phyloP scores from a whole-genome alignment of 768 basidiomycete species.

The Leccinum disarticulatum region DNA sequence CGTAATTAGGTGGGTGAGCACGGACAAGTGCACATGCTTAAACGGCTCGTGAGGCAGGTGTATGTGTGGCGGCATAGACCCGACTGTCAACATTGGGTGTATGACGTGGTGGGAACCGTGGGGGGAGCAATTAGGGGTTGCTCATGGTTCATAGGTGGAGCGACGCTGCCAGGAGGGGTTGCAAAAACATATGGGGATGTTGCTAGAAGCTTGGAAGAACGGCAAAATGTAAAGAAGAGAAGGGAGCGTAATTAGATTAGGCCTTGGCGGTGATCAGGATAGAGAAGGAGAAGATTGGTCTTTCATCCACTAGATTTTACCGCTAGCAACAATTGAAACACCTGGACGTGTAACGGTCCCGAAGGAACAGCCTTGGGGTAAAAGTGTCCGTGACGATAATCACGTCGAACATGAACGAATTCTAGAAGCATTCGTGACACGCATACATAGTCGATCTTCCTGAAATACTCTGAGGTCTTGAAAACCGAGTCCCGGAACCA shows the following conservation, averaged over 20 bases:
- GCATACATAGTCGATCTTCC: slow-evolving; percentile 2
- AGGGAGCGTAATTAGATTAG: not conserved
- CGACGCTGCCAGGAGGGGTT: slow-evolving; percentile 13
- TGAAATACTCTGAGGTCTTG: not conserved
- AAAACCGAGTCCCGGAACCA: slow-evolving; percentile 10
- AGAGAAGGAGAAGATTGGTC: not conserved
- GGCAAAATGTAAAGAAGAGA: slow-evolving; percentile 21
- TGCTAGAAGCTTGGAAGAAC: slow-evolving; percentile 33
- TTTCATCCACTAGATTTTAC: not conserved
- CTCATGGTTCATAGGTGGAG: slow-evolving; percentile 13
- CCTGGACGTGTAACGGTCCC: not conserved
- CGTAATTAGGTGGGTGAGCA: slow-evolving; percentile 23
- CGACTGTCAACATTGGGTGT: slow-evolving; percentile 30
- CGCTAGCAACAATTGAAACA: slow-evolving; percentile 26
- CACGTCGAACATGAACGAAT: slow-evolving; percentile 9
- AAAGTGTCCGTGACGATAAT: slow-evolving; percentile 12
- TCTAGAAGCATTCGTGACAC: not conserved
- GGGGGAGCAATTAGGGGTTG: slow-evolving; percentile 9
- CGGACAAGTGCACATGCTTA: slow-evolving; percentile 15
- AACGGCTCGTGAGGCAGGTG: slow-evolving; percentile 15
- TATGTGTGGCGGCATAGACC: slow-evolving; percentile 17
- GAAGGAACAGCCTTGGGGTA: not conserved
- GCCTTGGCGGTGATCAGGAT: slow-evolving; percentile 5
- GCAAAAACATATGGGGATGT: slow-evolving; percentile 24
- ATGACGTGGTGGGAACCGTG: slow-evolving; percentile 18